Base-by-base conservation (phyloP, 768 basidiomycete species). In the Suillus variegatus region DNA sequence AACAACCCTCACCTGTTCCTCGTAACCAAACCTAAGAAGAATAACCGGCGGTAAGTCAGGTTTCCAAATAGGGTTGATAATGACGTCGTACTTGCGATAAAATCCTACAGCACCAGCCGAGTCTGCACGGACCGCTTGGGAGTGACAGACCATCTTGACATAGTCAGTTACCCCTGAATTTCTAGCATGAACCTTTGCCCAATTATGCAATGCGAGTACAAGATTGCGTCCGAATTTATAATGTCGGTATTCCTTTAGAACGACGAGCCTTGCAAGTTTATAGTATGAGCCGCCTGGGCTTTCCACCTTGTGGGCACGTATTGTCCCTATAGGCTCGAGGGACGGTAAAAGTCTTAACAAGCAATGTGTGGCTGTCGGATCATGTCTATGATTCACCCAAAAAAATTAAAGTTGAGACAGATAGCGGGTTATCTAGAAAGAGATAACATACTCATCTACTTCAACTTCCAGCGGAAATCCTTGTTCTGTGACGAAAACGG, bases 391-490 rank as follows among this genome's bases (percentile, higher is more conserved):
- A 47, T 58, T 28, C 25, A 41, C 36, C 36, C 25, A 25, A n/a
- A 8, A 16, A 10, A 10, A 18, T 60, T 1, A 4, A 28, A 52
- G 16, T 28, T 41, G 1, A 28, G 12, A 18, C 18, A 28, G 25
- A 22, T 56, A 36, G 55, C 14, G 16, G 25, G 20, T 36, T 8
- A 13, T 25, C 36, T 14, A 9, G 57, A 56, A 63, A 63, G 54
- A 62, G 62, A 61, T 77, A 79, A 76, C 78, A 68, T 63, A 91
- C 92, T 85, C 82, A 77, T 95, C 93, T 69, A 90, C 81, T 76
- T 95, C 93, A 9, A 80, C 82, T 60, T 93, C 91, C 25, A 90
- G 77, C 54, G 91, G 83, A 71, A 94, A 95, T 47, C 81, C 80
- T 71, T 88, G 84, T 68, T 84, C 83, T 66, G 78, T 78, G 68